Conservation (phyloP, 768 basidiomycete genomes). For the Auricularia sp. region DNA sequence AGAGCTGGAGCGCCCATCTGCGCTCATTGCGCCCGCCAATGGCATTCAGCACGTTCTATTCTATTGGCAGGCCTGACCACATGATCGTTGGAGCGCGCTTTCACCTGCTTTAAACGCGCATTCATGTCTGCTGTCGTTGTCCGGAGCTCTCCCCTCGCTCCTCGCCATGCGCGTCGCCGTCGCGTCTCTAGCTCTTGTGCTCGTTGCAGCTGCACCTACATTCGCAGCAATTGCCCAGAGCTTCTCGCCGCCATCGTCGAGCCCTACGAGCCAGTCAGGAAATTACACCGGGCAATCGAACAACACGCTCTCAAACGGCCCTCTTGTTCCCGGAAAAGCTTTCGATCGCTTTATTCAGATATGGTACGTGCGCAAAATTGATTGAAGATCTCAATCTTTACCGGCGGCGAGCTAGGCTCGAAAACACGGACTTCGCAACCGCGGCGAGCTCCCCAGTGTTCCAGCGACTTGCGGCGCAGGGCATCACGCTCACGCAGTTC, state of each 20-base stretch:
- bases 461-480: constrained; percentile 34
- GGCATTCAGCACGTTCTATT: not conserved
- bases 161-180: constrained; percentile 2
- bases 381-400: not conserved
- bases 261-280: constrained; percentile 18
- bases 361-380: constrained; percentile 1
- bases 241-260: constrained; percentile 21
- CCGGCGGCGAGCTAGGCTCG: constrained; percentile 35
- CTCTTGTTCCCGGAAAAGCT: constrained; percentile 29
- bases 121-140: too few relatives aligned
- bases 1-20: not conserved
- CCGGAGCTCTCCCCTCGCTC: not conserved
- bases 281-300: constrained; percentile 35
- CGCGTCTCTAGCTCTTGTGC: not conserved
- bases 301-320: constrained; percentile 29
- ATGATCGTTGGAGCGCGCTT: too few relatives aligned
- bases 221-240: constrained; percentile 12
- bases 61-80: not conserved
- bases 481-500: constrained; percentile 32
- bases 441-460: constrained; percentile 20
- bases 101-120: too few relatives aligned
- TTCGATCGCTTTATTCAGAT: constrained; percentile 38
- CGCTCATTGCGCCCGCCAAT: not conserved
- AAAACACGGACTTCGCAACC: constrained; percentile 45
- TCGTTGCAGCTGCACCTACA: constrained; percentile 1